phyloP scores from a whole-genome alignment of 2,329 filamentous ascomycete genomes.

The Cladophialophora immunda region DNA sequence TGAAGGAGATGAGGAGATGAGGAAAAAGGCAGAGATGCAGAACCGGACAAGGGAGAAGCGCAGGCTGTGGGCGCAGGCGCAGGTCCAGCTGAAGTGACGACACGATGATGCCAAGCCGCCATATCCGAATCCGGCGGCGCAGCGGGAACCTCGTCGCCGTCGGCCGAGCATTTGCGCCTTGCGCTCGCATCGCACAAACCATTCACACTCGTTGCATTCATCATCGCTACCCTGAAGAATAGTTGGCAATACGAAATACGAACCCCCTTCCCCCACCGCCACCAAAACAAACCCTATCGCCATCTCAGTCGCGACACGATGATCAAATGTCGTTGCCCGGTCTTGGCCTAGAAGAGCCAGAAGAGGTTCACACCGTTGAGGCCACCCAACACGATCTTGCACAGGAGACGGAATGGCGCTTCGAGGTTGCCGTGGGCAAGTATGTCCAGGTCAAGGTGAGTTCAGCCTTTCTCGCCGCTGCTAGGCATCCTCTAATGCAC shows the following conservation, averaged over 20 bases:
- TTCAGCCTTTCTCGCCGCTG: background rate
- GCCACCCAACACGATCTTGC: slow-evolving; percentile 63
- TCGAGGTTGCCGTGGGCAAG: slow-evolving; percentile 70
- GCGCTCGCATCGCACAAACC: background rate
- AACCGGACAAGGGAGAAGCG: no score
- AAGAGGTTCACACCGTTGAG: slow-evolving; percentile 52
- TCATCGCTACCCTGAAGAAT: no score
- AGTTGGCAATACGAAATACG: slow-evolving; percentile 1
- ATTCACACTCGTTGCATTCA: no score
- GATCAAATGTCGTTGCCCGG: slow-evolving; percentile 75
- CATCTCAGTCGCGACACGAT: slow-evolving; percentile 23
- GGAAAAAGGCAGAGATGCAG: background rate
- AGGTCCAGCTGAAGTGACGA: background rate
- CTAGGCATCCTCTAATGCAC: background rate
- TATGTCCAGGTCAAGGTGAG: slow-evolving; percentile 63
- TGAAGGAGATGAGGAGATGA: background rate
- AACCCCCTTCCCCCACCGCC: background rate
- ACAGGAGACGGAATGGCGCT: slow-evolving; percentile 79
- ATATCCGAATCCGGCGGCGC: background rate
- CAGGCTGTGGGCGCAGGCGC: no score
- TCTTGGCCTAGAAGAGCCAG: slow-evolving; percentile 72
- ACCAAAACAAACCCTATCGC: background rate
- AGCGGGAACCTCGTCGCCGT: background rate
- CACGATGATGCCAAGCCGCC: slow-evolving; percentile 15
- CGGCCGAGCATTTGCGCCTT: background rate